These are phyloP conservation scores for Alternaria ventricosa DNA, from an alignment of 2,329 filamentous ascomycete genomes.

Conservation along the genomic window DNA sequence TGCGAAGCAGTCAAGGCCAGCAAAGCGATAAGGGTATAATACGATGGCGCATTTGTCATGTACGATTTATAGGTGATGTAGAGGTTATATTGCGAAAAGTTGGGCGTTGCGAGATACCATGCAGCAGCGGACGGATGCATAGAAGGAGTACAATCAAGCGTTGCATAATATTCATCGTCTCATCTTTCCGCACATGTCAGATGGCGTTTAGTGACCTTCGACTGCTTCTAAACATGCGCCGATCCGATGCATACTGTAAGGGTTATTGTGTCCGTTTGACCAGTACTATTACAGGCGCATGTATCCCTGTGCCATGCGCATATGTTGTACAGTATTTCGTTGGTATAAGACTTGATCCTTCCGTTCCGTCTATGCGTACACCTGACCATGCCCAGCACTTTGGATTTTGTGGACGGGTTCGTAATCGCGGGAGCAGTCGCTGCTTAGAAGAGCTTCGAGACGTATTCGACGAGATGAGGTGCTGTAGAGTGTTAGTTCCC, in stretches of 20 bases:
- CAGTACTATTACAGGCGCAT: slow-evolving; percentile 11
- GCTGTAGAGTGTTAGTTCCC: slow-evolving; percentile 44
- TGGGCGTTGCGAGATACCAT: slow-evolving; percentile 25
- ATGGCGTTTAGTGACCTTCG: neutral
- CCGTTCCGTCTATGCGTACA: neutral
- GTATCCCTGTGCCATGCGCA: neutral
- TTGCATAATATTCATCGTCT: neutral
- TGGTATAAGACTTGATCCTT: neutral
- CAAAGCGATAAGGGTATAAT: slow-evolving; percentile 27
- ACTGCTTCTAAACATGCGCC: neutral
- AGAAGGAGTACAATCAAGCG: slow-evolving; percentile 1
- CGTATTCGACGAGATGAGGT: slow-evolving; percentile 63
- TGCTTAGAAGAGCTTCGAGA: slow-evolving; percentile 58
- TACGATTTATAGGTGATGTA: slow-evolving; percentile 20
- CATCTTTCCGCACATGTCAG: neutral
- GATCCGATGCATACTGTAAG: neutral
- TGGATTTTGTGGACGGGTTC: neutral
- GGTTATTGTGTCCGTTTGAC: neutral
- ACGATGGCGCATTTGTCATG: slow-evolving; percentile 8
- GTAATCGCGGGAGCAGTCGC: neutral
- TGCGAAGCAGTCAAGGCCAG: slow-evolving; percentile 32
- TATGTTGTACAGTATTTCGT: slow-evolving; percentile 4
- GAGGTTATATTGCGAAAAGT: slow-evolving; percentile 22
- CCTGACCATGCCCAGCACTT: neutral
- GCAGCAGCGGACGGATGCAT: slow-evolving; percentile 4